Percentiles rank a stretch among this genome's conserved stretches.
Evolutionary conservation across 2,329 filamentous ascomycete genomes (phyloP).

Genomic region (Samsoniella hepiali): DNA sequence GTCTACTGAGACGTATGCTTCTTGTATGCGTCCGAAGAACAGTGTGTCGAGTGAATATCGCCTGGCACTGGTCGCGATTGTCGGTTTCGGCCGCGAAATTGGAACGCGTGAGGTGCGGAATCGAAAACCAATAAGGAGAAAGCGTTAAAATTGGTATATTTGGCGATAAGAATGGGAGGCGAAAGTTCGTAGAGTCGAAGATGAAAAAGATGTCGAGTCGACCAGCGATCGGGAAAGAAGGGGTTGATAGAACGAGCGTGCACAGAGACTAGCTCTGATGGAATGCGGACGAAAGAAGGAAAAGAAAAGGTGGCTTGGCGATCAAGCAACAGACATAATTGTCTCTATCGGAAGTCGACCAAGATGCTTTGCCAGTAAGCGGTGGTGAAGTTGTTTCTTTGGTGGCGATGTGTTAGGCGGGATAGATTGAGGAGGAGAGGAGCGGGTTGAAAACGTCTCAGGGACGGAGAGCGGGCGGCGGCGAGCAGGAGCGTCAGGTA

Average conservation of each 20-base stretch:
- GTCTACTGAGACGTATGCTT: neutral
- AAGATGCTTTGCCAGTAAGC: neutral
- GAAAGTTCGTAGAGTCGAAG: neutral
- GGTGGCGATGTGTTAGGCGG: neutral
- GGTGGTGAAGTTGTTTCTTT: neutral
- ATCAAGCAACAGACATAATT: slow-evolving; percentile 35
- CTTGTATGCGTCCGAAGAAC: neutral
- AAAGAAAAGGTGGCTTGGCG: slow-evolving; percentile 26
- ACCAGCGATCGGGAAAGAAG: slow-evolving; percentile 23
- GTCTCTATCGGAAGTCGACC: neutral
- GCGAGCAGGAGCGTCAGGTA: neutral
- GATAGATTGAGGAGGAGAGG: slow-evolving; percentile 6
- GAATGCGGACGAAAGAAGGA: slow-evolving; percentile 26
- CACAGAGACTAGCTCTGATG: slow-evolving; percentile 45
- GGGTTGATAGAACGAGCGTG: slow-evolving; percentile 40
- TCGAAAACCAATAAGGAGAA: neutral
- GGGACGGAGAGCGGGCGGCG: neutral
- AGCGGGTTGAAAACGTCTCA: neutral
- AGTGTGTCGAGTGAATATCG: neutral
- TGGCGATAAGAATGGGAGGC: neutral
- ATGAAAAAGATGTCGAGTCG: slow-evolving; percentile 17
- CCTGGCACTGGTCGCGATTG: neutral
- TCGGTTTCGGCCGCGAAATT: neutral
- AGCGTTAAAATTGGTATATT: neutral
- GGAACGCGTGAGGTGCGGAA: neutral